Percentiles rank a stretch among this genome's conserved stretches.
These are phyloP conservation scores for Alisma plantagoaquatica DNA, from an alignment of 106 monocot species.

Conservation along the genomic window DNA sequence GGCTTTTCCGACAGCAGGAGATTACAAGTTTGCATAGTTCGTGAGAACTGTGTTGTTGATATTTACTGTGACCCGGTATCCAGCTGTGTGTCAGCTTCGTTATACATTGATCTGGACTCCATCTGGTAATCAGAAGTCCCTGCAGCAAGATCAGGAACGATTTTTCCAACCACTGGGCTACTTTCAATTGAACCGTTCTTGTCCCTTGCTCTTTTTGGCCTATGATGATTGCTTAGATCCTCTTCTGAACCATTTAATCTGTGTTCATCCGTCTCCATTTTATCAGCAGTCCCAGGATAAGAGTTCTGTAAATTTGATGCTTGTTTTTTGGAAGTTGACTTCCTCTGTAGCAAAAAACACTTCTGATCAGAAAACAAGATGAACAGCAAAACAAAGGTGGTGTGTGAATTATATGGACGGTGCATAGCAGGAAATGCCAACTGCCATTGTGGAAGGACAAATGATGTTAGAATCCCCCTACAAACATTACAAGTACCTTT, in stretches of 20 bases:
- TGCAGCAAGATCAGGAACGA: too few relatives aligned
- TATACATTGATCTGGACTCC: too few relatives aligned
- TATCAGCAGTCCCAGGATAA: slow-evolving; percentile 8
- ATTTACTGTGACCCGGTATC: too few relatives aligned
- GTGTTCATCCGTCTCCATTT: slow-evolving; percentile 24
- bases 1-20: too few relatives aligned
- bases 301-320: slow-evolving; percentile 17
- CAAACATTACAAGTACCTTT: slow-evolving; percentile 41
- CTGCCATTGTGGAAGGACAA: neutral
- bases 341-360: slow-evolving; percentile 24
- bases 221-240: slow-evolving; percentile 25
- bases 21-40: too few relatives aligned
- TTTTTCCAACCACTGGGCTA: too few relatives aligned
- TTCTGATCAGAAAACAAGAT: neutral
- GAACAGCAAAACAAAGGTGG: too few relatives aligned
- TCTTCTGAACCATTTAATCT: slow-evolving; percentile 16
- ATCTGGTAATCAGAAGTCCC: too few relatives aligned
- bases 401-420: neutral
- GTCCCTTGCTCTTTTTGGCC: slow-evolving; percentile 42
- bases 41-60: too few relatives aligned
- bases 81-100: too few relatives aligned
- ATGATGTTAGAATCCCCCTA: neutral
- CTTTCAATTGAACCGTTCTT: too few relatives aligned
- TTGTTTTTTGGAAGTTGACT: slow-evolving; percentile 34
- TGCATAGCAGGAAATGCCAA: neutral